phyloP scores from a whole-genome alignment of 805 yeast species.

The Metschnikowia dekortorum region DNA sequence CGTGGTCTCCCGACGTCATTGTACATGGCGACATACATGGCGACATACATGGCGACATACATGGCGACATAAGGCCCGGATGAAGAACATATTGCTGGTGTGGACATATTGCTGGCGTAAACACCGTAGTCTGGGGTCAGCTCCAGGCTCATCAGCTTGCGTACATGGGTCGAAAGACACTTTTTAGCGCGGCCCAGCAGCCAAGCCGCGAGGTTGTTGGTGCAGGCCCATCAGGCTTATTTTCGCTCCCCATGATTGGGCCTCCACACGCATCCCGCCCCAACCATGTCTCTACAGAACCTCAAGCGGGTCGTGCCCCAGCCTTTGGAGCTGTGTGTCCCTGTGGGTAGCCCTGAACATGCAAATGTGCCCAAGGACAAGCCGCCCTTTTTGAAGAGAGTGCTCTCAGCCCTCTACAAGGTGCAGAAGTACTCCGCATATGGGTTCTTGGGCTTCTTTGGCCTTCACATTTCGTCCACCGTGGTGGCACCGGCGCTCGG shows the following conservation, averaged over 20 bases:
- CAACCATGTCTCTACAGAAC: slow-evolving; percentile 8
- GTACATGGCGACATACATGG: no score
- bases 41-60: no score
- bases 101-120: no score
- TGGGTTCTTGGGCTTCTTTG: slow-evolving; percentile 51
- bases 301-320: slow-evolving; percentile 13
- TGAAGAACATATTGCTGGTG: no score
- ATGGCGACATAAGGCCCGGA: no score
- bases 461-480: slow-evolving; percentile 55
- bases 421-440: slow-evolving; percentile 60
- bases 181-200: no score
- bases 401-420: slow-evolving; percentile 15
- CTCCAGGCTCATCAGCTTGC: no score
- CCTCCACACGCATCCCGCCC: background rate
- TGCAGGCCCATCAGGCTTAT: slow-evolving; percentile 2
- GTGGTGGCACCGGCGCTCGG: slow-evolving; percentile 46
- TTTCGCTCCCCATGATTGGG: slow-evolving; percentile 2
- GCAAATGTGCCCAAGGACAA: slow-evolving; percentile 3
- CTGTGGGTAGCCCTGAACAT: background rate
- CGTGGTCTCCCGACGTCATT: no score
- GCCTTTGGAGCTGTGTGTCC: slow-evolving; percentile 10
- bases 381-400: slow-evolving; percentile 4
- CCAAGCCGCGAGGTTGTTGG: background rate
- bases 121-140: no score
- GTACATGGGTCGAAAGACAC: no score